Evolutionary conservation across 495 filamentous ascomycete genomes (phyloP), one percentile per base, ranked within the genome.

Genomic region (Bryoglossum gracile): DNA sequence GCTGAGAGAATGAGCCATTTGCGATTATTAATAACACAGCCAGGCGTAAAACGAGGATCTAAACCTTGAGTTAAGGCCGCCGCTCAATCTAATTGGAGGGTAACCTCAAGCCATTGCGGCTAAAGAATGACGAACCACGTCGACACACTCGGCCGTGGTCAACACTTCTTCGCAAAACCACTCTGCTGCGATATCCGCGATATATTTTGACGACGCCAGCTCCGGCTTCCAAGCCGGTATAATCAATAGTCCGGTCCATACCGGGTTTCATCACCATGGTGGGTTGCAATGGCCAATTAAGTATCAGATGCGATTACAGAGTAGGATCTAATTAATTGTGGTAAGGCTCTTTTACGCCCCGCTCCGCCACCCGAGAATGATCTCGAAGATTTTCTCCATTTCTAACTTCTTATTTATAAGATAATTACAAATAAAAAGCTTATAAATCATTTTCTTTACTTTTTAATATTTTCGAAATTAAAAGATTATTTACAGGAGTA

Each of bases 1-100:
- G 36, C 67, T 66, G 14, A 72, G 51, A 40, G 64, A 62, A 43
- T 72, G 64, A 24, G 62, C 56, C 61, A 68, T 68, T 57, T 59
- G 61, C 41, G n/a, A n/a, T n/a, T n/a, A 21, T 46, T 51, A 25
- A 36, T 56, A 21, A 49, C 10, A 45, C 45, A 40, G 32, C 44
- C 30, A 17, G 23, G n/a, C n/a, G n/a, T n/a, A n/a, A 44, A 51
- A 46, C 33, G 13, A 37, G 43, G 36, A 39, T 39, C 36, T 22
- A 39, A 39, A 39, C 13, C 13, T 39, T 39, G 36, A 39, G 26
- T 14, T 37, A 26, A 35, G 47, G 22, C 51, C 51, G 45, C 26
- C 44, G 16, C 22, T n/a, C n/a, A n/a, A n/a, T n/a, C n/a, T n/a
- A n/a, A n/a, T n/a, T n/a, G n/a, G n/a, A n/a, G n/a, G n/a, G n/a